Evolutionary conservation across 192 early-diverging fungal genomes (phyloP).

Genomic region (Rhizophagus clarus): DNA sequence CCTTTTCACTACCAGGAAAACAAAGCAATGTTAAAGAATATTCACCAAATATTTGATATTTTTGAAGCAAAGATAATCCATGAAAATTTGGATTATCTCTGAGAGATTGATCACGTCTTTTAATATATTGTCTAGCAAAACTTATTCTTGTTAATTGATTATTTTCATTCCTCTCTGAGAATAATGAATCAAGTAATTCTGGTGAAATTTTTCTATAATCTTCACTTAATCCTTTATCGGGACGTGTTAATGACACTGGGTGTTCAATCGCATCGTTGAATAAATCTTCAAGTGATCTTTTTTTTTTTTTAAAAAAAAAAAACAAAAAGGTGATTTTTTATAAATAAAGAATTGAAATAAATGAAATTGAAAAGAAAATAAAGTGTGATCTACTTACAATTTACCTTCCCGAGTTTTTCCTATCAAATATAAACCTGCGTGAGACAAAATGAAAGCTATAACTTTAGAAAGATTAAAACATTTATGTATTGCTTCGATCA

Average conservation of each 20-base stretch:
- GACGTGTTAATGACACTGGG: not conserved
- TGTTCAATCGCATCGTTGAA: not conserved
- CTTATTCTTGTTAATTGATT: not conserved
- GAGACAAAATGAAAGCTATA: not conserved
- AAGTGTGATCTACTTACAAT: not conserved
- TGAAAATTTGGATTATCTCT: not conserved
- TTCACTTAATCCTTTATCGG: not conserved
- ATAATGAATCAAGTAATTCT: not conserved
- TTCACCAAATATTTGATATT: not conserved
- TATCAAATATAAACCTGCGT: not conserved
- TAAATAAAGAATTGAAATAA: no score
- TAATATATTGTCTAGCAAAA: not conserved
- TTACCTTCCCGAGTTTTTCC: not conserved
- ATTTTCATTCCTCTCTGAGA: not conserved
- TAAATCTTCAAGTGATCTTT: not conserved
- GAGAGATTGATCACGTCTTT: not conserved
- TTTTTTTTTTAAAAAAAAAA: not conserved
- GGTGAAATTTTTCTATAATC: not conserved
- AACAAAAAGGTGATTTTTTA: no score
- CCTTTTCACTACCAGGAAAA: not conserved
- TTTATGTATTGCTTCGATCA: not conserved
- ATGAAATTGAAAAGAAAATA: no score
- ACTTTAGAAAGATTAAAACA: not conserved
- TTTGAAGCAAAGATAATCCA: not conserved
- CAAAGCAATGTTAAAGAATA: not conserved